These are phyloP conservation scores for Oryza australiensis DNA, from an alignment of 176 grass and related monocot genomes.

Conservation along the genomic window DNA sequence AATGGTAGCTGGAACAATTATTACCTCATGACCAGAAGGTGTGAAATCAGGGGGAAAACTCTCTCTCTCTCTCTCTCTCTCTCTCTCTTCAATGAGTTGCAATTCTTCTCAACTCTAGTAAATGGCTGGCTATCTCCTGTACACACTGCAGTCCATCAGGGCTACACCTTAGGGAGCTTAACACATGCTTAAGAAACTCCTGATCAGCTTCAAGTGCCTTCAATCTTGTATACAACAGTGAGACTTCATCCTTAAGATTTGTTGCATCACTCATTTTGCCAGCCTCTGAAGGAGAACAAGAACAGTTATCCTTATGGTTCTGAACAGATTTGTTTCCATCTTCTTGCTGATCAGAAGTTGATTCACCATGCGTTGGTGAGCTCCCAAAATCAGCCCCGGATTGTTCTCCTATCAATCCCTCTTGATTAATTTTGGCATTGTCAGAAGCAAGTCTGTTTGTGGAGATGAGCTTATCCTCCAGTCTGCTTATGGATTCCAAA, in stretches of 20 bases:
- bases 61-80: conserved; percentile 8
- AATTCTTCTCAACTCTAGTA: conserved; percentile 56
- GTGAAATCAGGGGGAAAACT: conserved; percentile 9
- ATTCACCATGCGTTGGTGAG: not conserved
- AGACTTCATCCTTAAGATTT: conserved; percentile 42
- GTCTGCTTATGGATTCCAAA: conserved; percentile 49
- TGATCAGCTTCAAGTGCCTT: conserved; percentile 59
- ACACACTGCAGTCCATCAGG: conserved; percentile 49
- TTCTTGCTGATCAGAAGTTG: conserved; percentile 20
- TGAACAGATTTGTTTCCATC: conserved; percentile 9
- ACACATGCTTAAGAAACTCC: conserved; percentile 50
- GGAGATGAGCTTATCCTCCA: conserved; percentile 55
- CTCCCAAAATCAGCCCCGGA: conserved; percentile 4
- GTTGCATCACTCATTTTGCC: not conserved
- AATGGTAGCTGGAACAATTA: not conserved
- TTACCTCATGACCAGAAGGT: conserved; percentile 24
- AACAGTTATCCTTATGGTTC: conserved; percentile 19
- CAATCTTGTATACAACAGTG: conserved; percentile 39
- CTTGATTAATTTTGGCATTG: conserved; percentile 19
- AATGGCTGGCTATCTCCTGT: conserved; percentile 56
- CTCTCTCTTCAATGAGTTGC: conserved; percentile 13
- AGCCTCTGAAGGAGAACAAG: conserved; percentile 2
- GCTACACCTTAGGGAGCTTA: conserved; percentile 47
- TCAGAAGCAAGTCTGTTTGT: conserved; percentile 39
- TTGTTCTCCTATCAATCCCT: conserved; percentile 11